Evolutionary conservation across 768 basidiomycete species (phyloP), one percentile per base, ranked within the genome.

Genomic region (Trametes sanguinea): DNA sequence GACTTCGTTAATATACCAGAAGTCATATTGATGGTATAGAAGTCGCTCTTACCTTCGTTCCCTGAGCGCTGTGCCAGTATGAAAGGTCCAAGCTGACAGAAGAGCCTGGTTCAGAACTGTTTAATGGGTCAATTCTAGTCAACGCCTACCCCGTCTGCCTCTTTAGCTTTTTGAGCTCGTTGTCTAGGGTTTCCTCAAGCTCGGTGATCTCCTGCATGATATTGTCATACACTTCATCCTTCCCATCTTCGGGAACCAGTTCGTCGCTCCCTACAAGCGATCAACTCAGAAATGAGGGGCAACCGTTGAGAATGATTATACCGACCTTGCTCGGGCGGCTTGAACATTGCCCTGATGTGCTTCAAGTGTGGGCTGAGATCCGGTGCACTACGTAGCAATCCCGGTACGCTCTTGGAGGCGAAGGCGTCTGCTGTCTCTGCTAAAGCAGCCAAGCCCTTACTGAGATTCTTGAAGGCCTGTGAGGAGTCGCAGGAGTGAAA

Each of bases 171-270:
- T 83, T 81, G 58, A 95, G 76, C 50, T 87, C 80, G 6, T 76
- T 76, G n/a, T 93, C 84, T 37, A 99, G 79, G 47, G 82, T 82
- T 43, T 79, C 76, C 75, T 98, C 95, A 50, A 95, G 73, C 2
- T 76, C 80, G 2, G 74, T 70, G 42, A 97, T 94, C 67, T 90
- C 90, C 32, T 78, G 75, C 73, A 85, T 83, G 44, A 95, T 82
- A 14, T 77, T 80, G 71, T 98, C 96, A 67, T 93, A 98, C 44
- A 80, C 86, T 29, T 88, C 85, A 66, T 98, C 94, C 67, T 91
- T 91, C 27, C 95, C 95, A n/a, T 84, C 80, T 54, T 82, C 80
- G 2, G 97, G 97, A 16, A 92, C 76, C 2, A 98, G 81, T 64
- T 90, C 86, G 68, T 87, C 84, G 52, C 74, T 75, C 63, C 84